Evolutionary conservation across 148 eudicot genomes (phyloP).

Genomic region (Dysphania ambrosioides): DNA sequence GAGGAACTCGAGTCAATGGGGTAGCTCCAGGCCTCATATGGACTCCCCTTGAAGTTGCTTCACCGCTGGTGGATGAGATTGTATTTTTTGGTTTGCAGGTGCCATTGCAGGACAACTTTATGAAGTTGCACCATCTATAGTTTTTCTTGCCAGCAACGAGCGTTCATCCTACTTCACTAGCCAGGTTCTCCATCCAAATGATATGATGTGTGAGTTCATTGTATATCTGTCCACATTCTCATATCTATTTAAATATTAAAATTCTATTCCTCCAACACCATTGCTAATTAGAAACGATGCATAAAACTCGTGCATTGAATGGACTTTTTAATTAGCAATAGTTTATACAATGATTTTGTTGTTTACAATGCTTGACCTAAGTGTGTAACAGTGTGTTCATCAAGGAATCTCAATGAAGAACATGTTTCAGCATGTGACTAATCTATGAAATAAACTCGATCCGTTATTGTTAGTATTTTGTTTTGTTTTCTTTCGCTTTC

Average conservation of each 20-base stretch:
- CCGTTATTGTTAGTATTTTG: too few relatives aligned
- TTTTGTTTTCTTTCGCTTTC: too few relatives aligned
- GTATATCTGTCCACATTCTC: background rate
- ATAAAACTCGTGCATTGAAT: background rate
- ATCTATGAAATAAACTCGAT: too few relatives aligned
- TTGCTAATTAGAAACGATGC: too few relatives aligned
- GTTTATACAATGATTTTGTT: too few relatives aligned
- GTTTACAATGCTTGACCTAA: constrained; percentile 6
- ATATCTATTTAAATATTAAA: background rate
- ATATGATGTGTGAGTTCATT: constrained; percentile 13
- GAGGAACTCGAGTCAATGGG: constrained; percentile 53
- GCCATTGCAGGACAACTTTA: constrained; percentile 45
- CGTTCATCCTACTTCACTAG: constrained; percentile 59
- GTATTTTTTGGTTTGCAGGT: constrained; percentile 25
- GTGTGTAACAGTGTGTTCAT: too few relatives aligned
- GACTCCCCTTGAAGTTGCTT: constrained; percentile 47
- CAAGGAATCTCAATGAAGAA: too few relatives aligned
- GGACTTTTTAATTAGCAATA: too few relatives aligned
- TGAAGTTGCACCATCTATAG: constrained; percentile 51
- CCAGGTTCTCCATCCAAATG: constrained; percentile 56
- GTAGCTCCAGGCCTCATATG: constrained; percentile 58
- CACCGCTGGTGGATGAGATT: constrained; percentile 22
- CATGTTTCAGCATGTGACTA: too few relatives aligned
- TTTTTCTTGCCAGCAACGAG: constrained; percentile 44
- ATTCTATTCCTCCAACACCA: too few relatives aligned